Conservation (phyloP, 169 alveolate genomes). For the Eimeria nieschulzi region DNA sequence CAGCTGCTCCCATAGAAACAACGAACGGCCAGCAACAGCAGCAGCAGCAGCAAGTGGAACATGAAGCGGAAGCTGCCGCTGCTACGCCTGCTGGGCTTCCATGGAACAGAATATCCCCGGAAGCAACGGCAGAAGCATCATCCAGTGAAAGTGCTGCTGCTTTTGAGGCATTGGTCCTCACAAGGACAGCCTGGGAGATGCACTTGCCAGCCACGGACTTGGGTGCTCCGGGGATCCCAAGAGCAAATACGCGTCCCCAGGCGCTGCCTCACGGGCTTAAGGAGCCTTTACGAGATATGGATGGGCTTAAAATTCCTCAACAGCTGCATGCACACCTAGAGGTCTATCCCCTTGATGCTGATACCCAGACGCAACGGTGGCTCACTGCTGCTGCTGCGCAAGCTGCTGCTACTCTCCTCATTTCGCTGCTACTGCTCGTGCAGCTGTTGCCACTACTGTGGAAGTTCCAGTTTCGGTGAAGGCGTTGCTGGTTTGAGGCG, state of each 20-base stretch:
- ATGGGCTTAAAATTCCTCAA: slow-evolving; percentile 29
- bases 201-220: slow-evolving; percentile 3
- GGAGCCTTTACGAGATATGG: background rate
- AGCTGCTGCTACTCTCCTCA: too few species aligned
- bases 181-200: slow-evolving; percentile 62
- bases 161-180: slow-evolving; percentile 60
- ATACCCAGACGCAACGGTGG: too few species aligned
- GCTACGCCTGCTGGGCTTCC: background rate
- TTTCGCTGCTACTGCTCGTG: too few species aligned
- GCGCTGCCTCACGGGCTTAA: background rate
- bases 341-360: background rate
- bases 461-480: too few species aligned
- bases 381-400: too few species aligned
- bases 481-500: background rate
- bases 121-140: background rate
- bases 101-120: background rate
- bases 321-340: slow-evolving; percentile 51
- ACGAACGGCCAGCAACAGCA: background rate
- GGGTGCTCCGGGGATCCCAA: background rate
- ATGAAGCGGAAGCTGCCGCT: background rate
- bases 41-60: background rate
- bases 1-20: background rate
- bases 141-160: background rate
- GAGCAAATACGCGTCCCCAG: background rate
- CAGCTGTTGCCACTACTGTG: too few species aligned